Evolutionary conservation across 768 basidiomycete species (phyloP), one percentile per base, ranked within the genome.

Genomic region (Plicaturopsis crispa): DNA sequence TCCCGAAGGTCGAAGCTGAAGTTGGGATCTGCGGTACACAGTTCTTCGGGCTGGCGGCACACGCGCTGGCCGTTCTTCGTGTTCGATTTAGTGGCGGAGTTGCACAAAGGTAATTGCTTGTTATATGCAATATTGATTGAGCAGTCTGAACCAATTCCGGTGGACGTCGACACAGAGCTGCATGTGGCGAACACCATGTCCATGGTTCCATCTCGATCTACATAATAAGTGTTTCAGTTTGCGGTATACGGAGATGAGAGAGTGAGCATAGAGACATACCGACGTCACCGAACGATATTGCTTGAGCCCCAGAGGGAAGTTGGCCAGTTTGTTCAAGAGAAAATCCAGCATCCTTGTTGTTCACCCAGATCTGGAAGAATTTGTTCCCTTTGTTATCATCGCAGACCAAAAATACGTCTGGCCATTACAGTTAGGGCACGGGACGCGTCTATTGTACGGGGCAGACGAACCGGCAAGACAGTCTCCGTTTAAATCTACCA

Each of bases 141-240:
- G 55, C 96, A 98, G 28, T 76, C 72, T 2, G 64, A 63, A 8
- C 92, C 92, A 1, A 86, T 60, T 2, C 92, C 91, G 0, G 71
- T 77, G 1, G 71, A 65, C 1, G 66, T 55, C 0, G 84, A 81
- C n/a, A 87, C 75, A 2, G 69, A 73, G 0, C 67, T 60, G 54
- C 96, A 99, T 1, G 85, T 85, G 0, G 88, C 74, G 53, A 97
- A 90, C 32, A 99, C 70, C 72, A 98, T 79, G 56, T 98, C 96
- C 22, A 98, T 85, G 1, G 94, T 93, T 1, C 96, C 96, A 49
- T 98, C 96, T 5, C 96, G 80, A 52, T 98, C 93, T 85, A 43
- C 2, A 36, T 19, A 21, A 10, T 61, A 39, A 4, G 6, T 8
- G 6, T 20, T 33, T 26, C 14, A 8, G 26, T 28, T 28, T 14